Percentiles rank a stretch among this genome's conserved stretches.
Evolutionary conservation across 2,329 filamentous ascomycete genomes (phyloP).

Genomic region (Botrytis hyacinthi): DNA sequence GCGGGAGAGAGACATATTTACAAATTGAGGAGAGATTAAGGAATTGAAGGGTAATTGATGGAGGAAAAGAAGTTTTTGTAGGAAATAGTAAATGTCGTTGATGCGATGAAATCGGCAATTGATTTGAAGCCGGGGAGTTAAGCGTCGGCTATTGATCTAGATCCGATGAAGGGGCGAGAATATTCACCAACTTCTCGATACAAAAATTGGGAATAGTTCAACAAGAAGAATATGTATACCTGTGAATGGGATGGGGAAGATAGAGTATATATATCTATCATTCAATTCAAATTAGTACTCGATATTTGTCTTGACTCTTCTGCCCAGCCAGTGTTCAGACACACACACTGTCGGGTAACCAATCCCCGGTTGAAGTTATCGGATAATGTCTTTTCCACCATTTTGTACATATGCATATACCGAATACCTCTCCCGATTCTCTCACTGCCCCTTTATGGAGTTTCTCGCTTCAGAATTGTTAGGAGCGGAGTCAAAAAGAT

Average conservation of each 20-base stretch:
- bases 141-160: constrained; percentile 15
- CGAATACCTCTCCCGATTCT: background rate
- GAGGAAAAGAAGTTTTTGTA: background rate
- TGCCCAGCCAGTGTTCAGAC: background rate
- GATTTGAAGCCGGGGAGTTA: background rate
- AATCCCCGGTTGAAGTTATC: constrained; percentile 3
- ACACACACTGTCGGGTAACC: background rate
- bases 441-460: constrained; percentile 2
- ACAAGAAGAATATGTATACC: background rate
- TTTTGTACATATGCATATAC: background rate
- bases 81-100: background rate
- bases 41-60: background rate
- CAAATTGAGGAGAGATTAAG: background rate
- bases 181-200: background rate
- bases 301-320: background rate
- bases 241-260: background rate
- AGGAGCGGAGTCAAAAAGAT: background rate
- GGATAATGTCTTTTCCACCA: constrained; percentile 21
- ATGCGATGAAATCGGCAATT: constrained; percentile 1
- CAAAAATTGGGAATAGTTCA: background rate
- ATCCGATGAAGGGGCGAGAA: background rate
- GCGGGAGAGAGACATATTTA: constrained; percentile 18
- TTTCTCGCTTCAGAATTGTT: background rate
- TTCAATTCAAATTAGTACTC: background rate
- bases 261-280: constrained; percentile 2